phyloP scores from a whole-genome alignment of 176 grass and related monocot genomes.

The Triticum turgidum region DNA sequence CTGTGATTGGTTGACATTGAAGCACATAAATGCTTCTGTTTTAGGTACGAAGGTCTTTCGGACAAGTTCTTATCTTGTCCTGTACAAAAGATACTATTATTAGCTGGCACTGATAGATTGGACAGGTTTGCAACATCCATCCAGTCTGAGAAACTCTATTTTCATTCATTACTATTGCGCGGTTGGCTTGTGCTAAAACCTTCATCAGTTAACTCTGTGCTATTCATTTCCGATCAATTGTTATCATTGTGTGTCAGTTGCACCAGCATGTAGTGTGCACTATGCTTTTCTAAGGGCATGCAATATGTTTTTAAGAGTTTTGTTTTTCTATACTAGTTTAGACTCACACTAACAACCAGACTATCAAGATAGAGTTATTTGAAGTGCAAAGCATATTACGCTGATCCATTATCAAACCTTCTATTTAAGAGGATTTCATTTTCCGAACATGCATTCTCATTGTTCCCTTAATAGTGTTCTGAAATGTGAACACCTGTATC shows the following conservation, averaged over 20 bases:
- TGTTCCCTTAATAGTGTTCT: neutral
- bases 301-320: slow-evolving; percentile 2
- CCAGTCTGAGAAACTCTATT: neutral
- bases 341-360: neutral
- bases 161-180: slow-evolving; percentile 23
- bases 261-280: neutral
- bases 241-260: neutral
- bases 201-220: neutral
- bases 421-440: slow-evolving; percentile 14
- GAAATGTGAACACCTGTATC: neutral
- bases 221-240: neutral
- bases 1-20: slow-evolving; percentile 15
- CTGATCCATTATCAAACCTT: slow-evolving; percentile 7
- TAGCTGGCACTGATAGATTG: slow-evolving; percentile 96
- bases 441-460: neutral
- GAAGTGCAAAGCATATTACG: slow-evolving; percentile 2
- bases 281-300: neutral
- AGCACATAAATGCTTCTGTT: slow-evolving; percentile 27
- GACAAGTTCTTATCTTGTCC: slow-evolving; percentile 96
- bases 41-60: slow-evolving; percentile 98
- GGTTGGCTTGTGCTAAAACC: neutral
- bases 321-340: slow-evolving; percentile 4
- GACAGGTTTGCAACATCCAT: slow-evolving; percentile 69
- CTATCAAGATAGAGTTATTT: slow-evolving; percentile 6
- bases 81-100: slow-evolving; percentile 81